A percentile compares a stretch with the other conserved stretches of the same genome.
phyloP scores from a whole-genome alignment of 2,329 filamentous ascomycete genomes.

The Colletotrichum sp. region DNA sequence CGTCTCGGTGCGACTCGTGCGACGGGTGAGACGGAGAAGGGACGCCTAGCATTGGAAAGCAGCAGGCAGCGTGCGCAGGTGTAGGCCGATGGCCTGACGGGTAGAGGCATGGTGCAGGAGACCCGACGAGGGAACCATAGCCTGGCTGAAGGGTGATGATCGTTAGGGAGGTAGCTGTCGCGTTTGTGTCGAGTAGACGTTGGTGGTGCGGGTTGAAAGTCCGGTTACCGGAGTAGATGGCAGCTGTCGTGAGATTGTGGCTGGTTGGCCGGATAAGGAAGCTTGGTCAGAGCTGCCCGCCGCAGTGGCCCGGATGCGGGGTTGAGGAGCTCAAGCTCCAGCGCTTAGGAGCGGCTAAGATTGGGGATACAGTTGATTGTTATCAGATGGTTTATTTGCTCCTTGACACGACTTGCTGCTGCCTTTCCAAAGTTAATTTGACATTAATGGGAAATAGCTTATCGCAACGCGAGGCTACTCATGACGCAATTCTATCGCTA shows the following conservation, averaged over 20 bases:
- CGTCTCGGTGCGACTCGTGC: conserved; percentile 38
- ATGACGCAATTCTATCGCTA: neutral
- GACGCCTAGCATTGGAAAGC: conserved; percentile 2
- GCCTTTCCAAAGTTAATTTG: neutral
- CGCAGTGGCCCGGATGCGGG: conserved; percentile 11
- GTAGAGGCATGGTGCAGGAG: conserved; percentile 9
- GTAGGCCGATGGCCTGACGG: conserved; percentile 17
- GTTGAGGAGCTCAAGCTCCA: conserved; percentile 12
- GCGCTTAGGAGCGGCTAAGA: conserved; percentile 18
- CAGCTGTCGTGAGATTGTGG: conserved; percentile 3
- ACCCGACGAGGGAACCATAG: conserved; percentile 9
- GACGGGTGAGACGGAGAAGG: conserved; percentile 33
- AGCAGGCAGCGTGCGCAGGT: conserved; percentile 16
- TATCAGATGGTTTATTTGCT: neutral
- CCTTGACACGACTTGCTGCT: neutral
- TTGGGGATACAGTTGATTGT: neutral
- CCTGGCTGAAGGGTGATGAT: neutral
- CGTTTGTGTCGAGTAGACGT: neutral
- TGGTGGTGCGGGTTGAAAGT: neutral
- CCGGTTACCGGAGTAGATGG: conserved; percentile 9
- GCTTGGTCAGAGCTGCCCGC: neutral
- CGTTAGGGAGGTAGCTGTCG: neutral
- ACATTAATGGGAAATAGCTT: neutral
- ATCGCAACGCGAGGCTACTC: neutral
- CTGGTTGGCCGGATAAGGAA: conserved; percentile 11